These are phyloP conservation scores for Lactarius sp. DNA, from an alignment of 768 basidiomycete species.

Conservation along the genomic window DNA sequence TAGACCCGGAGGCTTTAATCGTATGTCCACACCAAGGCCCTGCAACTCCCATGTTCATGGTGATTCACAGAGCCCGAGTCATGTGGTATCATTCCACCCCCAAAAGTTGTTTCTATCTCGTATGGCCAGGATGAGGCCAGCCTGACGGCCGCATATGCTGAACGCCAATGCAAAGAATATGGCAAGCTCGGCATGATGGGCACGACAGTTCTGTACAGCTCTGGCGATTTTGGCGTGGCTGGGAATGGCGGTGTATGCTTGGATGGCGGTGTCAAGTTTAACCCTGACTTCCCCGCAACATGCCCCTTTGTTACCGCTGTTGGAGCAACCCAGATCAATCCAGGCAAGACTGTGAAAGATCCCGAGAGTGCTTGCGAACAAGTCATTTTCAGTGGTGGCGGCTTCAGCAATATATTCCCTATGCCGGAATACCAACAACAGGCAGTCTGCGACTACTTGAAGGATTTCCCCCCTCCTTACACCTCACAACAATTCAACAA, in stretches of 20 bases:
- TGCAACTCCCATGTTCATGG: no score
- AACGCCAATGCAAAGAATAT: slow-evolving; percentile 43
- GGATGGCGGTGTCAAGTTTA: slow-evolving; percentile 32
- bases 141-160: slow-evolving; percentile 35
- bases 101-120: no score
- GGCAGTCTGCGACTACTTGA: slow-evolving; percentile 32
- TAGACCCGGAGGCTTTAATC: no score
- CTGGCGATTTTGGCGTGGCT: slow-evolving; percentile 44
- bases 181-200: slow-evolving; percentile 43
- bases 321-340: slow-evolving; percentile 38
- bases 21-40: no score
- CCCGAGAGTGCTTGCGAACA: slow-evolving; percentile 38
- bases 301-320: slow-evolving; percentile 43
- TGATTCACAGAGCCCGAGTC: no score
- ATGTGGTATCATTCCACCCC: no score
- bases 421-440: slow-evolving; percentile 35
- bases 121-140: slow-evolving; percentile 33
- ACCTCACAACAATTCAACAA: slow-evolving; percentile 34
- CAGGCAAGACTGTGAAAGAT: slow-evolving; percentile 32
- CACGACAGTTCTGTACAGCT: slow-evolving; percentile 39
- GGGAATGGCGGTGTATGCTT: slow-evolving; percentile 35
- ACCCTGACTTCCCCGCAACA: slow-evolving; percentile 40
- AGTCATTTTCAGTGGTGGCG: slow-evolving; percentile 38
- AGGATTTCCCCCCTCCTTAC: slow-evolving; percentile 35
- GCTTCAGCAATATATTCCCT: slow-evolving; percentile 39